Evolutionary conservation across 768 basidiomycete species (phyloP).

Genomic region (Serendipita sp.): DNA sequence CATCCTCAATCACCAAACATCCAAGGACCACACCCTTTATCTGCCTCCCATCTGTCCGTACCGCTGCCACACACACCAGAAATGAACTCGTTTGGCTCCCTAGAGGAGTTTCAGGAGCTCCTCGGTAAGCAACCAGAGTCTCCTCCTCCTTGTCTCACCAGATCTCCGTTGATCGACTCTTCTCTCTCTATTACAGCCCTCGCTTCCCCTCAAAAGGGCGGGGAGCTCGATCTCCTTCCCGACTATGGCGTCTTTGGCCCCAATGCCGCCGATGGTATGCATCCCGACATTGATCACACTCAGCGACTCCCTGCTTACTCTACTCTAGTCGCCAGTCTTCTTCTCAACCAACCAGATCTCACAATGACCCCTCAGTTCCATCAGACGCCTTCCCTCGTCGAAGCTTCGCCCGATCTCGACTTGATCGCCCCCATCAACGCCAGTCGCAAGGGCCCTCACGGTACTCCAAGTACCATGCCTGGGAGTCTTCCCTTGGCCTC

Average conservation of each 20-base stretch:
- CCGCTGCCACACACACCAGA: neutral
- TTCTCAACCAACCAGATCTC: neutral
- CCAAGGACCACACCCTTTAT: neutral
- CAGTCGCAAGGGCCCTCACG: neutral
- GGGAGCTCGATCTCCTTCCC: neutral
- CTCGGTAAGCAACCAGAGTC: neutral
- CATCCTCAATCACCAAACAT: neutral
- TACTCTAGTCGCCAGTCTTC: neutral
- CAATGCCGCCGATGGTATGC: neutral
- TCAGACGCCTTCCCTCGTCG: slow-evolving; percentile 3
- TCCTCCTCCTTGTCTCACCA: neutral
- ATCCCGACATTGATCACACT: neutral
- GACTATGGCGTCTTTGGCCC: neutral
- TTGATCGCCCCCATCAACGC: neutral
- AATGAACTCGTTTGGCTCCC: neutral
- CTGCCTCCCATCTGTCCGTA: neutral
- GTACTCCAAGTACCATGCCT: neutral
- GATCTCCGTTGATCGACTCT: neutral
- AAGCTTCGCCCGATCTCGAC: slow-evolving; percentile 4
- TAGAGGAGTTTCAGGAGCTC: slow-evolving; percentile 1
- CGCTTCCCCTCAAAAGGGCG: neutral
- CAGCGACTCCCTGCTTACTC: neutral
- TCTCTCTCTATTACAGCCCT: neutral
- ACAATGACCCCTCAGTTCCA: neutral
- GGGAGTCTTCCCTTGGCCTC: neutral